Evolutionary conservation across 371 early-diverging fungal species (phyloP), one percentile per base, ranked within the genome.

Genomic region (Lichtheimia hyalospora): DNA sequence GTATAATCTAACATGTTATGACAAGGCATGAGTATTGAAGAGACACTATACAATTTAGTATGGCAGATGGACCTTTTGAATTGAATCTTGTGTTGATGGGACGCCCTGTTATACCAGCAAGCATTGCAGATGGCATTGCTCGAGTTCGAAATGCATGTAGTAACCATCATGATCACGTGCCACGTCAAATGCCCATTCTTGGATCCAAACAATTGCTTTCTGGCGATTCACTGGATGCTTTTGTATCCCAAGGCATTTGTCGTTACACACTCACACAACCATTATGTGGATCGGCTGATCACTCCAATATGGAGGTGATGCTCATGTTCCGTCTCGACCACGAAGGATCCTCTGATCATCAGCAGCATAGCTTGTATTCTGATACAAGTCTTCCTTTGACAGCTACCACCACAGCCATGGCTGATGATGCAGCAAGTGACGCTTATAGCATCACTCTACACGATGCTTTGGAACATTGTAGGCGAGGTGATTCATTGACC

Each of bases 401-500:
- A 23, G 21, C 16, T 6, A 18, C 41, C 10, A 42, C 54, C 3
- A 34, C 24, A 7, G 23, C 50, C 18, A 23, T 24, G 50, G 23
- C 21, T 7, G 24, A 34, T 34, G 34, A 34, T 34, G 0, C 34
- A 34, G 34, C 34, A 34, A 34, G 34, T 8, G 34, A 34, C 10
- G 34, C 34, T 8, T 34, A 34, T 34, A 16, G 50, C 13, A 23
- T 50, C 14, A 23, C 34, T 5, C 13, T 34, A 25, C 25, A 46
- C 3, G 46, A 46, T 23, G 53, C 52, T 16, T 16, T 62, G 5
- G 13, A 46, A 18, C 40, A 58, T 44, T 72, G 70, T 24, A 24
- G 54, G 53, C 57, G 52, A 39, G 70, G 73, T 1, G 73, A 69
- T 34, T 67, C 67, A 46, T 43, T 69, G 34, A 72, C 70, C 13